Evolutionary conservation across 108 stramenopile species (phyloP), one percentile per base, ranked within the genome.

Genomic region (Cyclotella sp.): DNA sequence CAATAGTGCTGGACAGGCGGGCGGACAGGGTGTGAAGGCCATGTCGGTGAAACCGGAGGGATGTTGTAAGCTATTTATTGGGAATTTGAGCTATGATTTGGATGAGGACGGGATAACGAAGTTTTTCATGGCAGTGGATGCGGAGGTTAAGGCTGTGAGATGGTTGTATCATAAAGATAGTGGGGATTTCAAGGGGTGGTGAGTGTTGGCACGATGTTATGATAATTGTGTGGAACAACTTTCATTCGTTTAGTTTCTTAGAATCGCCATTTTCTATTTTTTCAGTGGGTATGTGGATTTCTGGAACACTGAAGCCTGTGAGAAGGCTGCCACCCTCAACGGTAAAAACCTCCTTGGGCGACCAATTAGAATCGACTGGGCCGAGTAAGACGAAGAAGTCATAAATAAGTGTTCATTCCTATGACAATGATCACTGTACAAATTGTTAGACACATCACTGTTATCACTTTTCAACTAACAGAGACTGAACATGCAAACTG

Each of bases 121-220:
- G 65, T 95, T 95, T 80, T 97, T 97, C 77, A 91, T 80, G 60
- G 83, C 69, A 55, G 96, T 93, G 11, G 95, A 93, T 63, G 91
- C 94, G 6, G 97, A 96, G 66, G 73, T 96, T 9, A 95, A 93
- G 77, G 91, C 95, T 30, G 88, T 98, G 16, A 86, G 98, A 29
- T 98, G 98, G 98, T 55, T 98, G 52, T 88, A 92, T 68, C 93
- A 97, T 86, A 90, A 90, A 54, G 95, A 96, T 55, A 88, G 90
- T 55, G 97, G 97, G 1, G 96, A 97, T 68, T 98, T 98, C 74
- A 95, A 97, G 76, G 98, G 98, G 41, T 91, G 90, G 79, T 84
- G 77, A 74, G 87, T 73, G 6, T 34, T 34, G 2, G 34, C 34
- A 34, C 6, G 34, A 6, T 34, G 34, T 34, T 34, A 34, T 34